A percentile compares a stretch with the other conserved stretches of the same genome.
Conservation (phyloP, 2,329 filamentous ascomycete species). For the Lachnellula suecica region DNA sequence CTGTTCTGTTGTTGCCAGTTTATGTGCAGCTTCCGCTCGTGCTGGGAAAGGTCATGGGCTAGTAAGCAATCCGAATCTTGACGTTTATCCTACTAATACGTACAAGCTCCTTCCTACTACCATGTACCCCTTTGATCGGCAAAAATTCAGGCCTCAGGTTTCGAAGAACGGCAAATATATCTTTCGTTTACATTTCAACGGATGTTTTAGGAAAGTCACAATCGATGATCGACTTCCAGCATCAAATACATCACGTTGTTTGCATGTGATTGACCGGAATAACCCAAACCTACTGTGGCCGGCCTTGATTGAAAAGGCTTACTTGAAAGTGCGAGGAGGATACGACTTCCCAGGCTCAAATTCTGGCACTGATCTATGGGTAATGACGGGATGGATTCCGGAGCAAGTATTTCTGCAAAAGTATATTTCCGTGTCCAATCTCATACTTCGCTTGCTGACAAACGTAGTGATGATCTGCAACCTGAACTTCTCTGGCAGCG, state of each 20-base stretch:
- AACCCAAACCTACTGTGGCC: slow-evolving; percentile 87
- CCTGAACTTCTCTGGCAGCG: slow-evolving; percentile 75
- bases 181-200: slow-evolving; percentile 93
- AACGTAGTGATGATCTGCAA: slow-evolving; percentile 70
- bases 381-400: slow-evolving; percentile 93
- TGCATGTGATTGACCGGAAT: slow-evolving; percentile 85
- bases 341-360: slow-evolving; percentile 99
- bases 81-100: slow-evolving; percentile 6
- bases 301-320: slow-evolving; percentile 91
- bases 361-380: slow-evolving; percentile 91
- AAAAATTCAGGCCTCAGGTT: slow-evolving; percentile 54
- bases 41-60: slow-evolving; percentile 67
- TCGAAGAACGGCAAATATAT: slow-evolving; percentile 88
- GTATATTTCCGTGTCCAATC: slow-evolving; percentile 37
- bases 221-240: slow-evolving; percentile 87
- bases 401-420: slow-evolving; percentile 90
- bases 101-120: slow-evolving; percentile 66
- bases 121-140: slow-evolving; percentile 72
- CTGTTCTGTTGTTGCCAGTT: slow-evolving; percentile 93
- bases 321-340: slow-evolving; percentile 89
- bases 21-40: slow-evolving; percentile 78
- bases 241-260: slow-evolving; percentile 70
- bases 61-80: slow-evolving; percentile 43
- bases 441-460: slow-evolving; percentile 1
- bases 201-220: slow-evolving; percentile 80